Evolutionary conservation across 2,329 filamentous ascomycete species (phyloP).

Genomic region (Hortaea werneckii): DNA sequence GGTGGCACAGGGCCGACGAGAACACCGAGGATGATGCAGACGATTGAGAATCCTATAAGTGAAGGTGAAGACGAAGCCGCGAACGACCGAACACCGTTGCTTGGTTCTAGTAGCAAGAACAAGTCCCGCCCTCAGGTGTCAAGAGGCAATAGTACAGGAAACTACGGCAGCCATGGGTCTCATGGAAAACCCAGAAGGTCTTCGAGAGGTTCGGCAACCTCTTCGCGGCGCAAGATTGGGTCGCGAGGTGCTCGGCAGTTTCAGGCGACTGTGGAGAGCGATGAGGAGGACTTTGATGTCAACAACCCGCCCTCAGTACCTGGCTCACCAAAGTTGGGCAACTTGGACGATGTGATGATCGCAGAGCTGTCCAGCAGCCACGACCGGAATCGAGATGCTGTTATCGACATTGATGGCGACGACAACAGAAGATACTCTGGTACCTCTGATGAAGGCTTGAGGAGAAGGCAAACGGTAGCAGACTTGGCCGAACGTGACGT

Average conservation of each 20-base stretch:
- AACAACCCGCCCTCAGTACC: slow-evolving; percentile 57
- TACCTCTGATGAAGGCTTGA: slow-evolving; percentile 31
- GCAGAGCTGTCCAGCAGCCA: slow-evolving; percentile 47
- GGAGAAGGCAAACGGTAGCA: slow-evolving; percentile 43
- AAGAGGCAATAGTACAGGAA: slow-evolving; percentile 17
- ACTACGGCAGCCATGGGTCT: slow-evolving; percentile 20
- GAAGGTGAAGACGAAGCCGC: slow-evolving; percentile 36
- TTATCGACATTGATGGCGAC: slow-evolving; percentile 40
- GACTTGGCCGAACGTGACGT: slow-evolving; percentile 73
- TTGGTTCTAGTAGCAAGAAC: slow-evolving; percentile 29
- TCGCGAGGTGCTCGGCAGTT: not conserved
- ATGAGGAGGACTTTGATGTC: slow-evolving; percentile 45
- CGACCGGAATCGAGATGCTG: slow-evolving; percentile 34
- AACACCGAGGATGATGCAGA: slow-evolving; percentile 6
- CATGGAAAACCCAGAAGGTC: slow-evolving; percentile 15
- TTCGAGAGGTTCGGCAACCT: slow-evolving; percentile 18
- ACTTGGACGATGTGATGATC: slow-evolving; percentile 57
- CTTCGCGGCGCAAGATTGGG: slow-evolving; percentile 10
- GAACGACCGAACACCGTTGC: slow-evolving; percentile 47
- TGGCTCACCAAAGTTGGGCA: slow-evolving; percentile 45
- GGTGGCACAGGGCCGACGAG: not conserved
- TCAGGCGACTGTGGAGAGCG: slow-evolving; percentile 5
- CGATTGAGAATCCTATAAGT: slow-evolving; percentile 20
- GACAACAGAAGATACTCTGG: slow-evolving; percentile 19
- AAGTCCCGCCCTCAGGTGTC: slow-evolving; percentile 20